Evolutionary conservation across 441 rosid species (phyloP).

Genomic region (Viola pubescens): DNA sequence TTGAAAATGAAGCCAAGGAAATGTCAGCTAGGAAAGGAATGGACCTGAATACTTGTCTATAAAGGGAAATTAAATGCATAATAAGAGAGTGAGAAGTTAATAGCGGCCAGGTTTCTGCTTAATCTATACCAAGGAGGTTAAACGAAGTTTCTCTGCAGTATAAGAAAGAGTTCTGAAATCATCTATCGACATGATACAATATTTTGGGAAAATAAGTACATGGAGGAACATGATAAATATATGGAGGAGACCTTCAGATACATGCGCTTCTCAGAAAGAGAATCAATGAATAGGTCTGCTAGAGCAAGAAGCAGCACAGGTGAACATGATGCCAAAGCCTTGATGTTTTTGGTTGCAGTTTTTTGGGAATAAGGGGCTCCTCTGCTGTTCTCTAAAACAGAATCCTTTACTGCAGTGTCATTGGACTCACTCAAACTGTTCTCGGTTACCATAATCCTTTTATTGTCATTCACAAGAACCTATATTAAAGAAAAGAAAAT

Average conservation of each 20-base stretch:
- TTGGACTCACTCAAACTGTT: slow-evolving; percentile 25
- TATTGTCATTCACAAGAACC: slow-evolving; percentile 78
- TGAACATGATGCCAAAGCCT: slow-evolving; percentile 59
- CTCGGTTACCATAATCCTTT: slow-evolving; percentile 28
- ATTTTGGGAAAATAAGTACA: slow-evolving; percentile 2
- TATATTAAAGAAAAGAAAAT: slow-evolving; percentile 12
- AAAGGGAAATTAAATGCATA: not conserved
- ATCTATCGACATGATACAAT: slow-evolving; percentile 1
- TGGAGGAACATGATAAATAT: not conserved
- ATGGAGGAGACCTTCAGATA: slow-evolving; percentile 52
- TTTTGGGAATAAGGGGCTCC: slow-evolving; percentile 48
- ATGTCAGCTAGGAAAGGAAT: too few species aligned
- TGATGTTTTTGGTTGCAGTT: slow-evolving; percentile 60
- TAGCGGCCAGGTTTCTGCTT: too few species aligned
- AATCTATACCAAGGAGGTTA: too few species aligned
- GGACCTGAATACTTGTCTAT: too few species aligned
- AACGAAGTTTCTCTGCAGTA: too few species aligned
- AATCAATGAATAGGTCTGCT: slow-evolving; percentile 43
- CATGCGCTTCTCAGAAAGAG: slow-evolving; percentile 39
- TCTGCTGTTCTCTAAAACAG: slow-evolving; percentile 27
- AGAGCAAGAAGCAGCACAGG: slow-evolving; percentile 66
- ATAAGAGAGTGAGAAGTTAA: not conserved
- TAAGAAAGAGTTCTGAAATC: not conserved
- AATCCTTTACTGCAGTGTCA: slow-evolving; percentile 23
- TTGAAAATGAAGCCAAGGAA: too few species aligned